Base-by-base conservation (phyloP, 331 rosid genomes). In the Acacia pycnantha region DNA sequence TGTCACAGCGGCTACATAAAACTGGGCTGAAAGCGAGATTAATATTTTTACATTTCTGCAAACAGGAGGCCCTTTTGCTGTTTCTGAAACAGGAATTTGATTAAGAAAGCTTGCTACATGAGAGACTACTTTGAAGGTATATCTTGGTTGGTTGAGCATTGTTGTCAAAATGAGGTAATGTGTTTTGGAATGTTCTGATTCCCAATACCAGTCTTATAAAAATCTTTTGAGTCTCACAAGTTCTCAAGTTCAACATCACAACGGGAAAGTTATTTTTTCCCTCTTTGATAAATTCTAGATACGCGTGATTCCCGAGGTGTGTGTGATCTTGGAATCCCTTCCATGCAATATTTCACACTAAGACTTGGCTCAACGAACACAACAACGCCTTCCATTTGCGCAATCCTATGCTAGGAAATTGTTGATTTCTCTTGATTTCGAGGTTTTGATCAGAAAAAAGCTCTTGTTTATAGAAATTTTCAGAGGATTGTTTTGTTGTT, bases 81-180 rank as follows among this genome's bases (percentile, higher is more conserved):
- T 58, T 61, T 82, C 53, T 47, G 65, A 77, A 79, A 70, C 59
- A 3, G 61, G 46, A 77, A 3, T 47, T 43, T 29, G 50, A 50
- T 27, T 51, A 48, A 10, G 79, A 47, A 66, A 46, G 69, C 79
- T 71, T 27, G 79, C 43, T 18, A 73, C 41, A 31, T 33, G 73
- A 50, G 54, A 73, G 54, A 73, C n/a, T 74, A 14, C 66, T 67
- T 78, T 46, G 41, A 31, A 77, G 29, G 47, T 48, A 22, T 76
- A 56, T 68, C 41, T 50, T 71, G 56, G 71, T 78, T 79, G 76
- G 68, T 53, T 67, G 26, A 81, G 14, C 81, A 59, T 81, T 62
- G 73, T 74, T 79, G 16, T 78, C 84, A 24, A 78, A 81, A 81
- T 68, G 67, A 81, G 85, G 87, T 84, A 76, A 79, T 67, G 61